phyloP scores from a whole-genome alignment of 805 yeast genomes.

The Cyberlindnera mississippiensis region DNA sequence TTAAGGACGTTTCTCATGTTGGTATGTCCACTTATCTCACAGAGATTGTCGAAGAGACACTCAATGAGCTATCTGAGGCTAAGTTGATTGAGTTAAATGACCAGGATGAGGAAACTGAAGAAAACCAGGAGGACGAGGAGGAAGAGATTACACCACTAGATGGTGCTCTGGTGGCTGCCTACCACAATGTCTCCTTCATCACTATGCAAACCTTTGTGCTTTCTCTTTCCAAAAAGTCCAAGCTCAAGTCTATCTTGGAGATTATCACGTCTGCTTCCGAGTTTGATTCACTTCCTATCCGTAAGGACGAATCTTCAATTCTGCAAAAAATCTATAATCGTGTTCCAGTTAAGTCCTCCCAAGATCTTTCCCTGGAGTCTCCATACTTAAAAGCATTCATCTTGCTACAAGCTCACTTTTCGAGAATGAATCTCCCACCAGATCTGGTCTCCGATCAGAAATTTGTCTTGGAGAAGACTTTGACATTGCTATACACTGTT shows the following conservation, averaged over 20 bases:
- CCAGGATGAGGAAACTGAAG: constrained; percentile 35
- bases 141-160: constrained; percentile 53
- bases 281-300: constrained; percentile 61
- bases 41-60: constrained; percentile 69
- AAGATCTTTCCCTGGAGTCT: constrained; percentile 34
- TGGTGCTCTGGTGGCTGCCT: constrained; percentile 71
- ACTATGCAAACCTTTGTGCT: constrained; percentile 61
- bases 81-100: constrained; percentile 57
- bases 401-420: constrained; percentile 76
- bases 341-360: constrained; percentile 57
- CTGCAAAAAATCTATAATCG: constrained; percentile 50
- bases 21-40: constrained; percentile 83
- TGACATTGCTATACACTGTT: constrained; percentile 57
- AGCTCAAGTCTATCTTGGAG: constrained; percentile 59
- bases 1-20: constrained; percentile 53
- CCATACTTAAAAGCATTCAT: constrained; percentile 69
- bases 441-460: constrained; percentile 60
- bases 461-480: constrained; percentile 43
- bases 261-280: constrained; percentile 66
- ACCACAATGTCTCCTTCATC: constrained; percentile 58
- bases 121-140: constrained; percentile 27
- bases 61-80: constrained; percentile 58
- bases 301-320: constrained; percentile 52
- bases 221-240: constrained; percentile 51
- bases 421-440: constrained; percentile 56